A percentile compares a stretch with the other conserved stretches of the same genome.
phyloP scores from a whole-genome alignment of 208 protist genomes.

The Porcisia deanei region DNA sequence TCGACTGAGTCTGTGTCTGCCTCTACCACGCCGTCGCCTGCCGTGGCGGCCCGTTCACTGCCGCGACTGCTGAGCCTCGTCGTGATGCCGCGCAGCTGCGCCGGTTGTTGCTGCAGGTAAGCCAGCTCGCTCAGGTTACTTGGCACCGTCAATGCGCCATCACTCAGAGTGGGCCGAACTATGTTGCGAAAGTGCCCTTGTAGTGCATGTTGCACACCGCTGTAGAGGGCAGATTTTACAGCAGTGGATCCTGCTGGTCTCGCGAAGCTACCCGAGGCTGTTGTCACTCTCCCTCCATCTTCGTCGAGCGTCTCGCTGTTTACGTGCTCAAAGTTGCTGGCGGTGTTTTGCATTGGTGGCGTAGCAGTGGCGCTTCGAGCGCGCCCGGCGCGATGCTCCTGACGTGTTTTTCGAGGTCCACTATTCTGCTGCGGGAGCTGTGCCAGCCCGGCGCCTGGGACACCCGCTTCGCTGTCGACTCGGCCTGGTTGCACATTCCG shows the following conservation, averaged over 20 bases:
- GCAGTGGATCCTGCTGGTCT: neutral
- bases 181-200: slow-evolving; percentile 34
- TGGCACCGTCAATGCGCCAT: neutral
- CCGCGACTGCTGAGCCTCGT: slow-evolving; percentile 2
- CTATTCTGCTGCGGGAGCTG: slow-evolving; percentile 1
- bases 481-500: neutral
- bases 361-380: neutral
- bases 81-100: slow-evolving; percentile 1
- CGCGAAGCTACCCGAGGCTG: neutral
- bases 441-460: neutral
- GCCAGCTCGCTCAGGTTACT: slow-evolving; percentile 8
- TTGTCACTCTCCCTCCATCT: neutral
- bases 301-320: neutral
- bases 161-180: slow-evolving; percentile 22
- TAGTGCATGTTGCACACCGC: slow-evolving; percentile 27
- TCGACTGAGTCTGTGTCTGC: neutral
- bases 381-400: neutral
- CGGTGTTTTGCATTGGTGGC: neutral
- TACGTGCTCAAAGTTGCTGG: neutral
- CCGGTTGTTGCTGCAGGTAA: slow-evolving; percentile 3
- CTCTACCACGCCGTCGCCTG: neutral
- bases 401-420: neutral
- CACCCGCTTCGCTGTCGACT: no score
- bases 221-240: slow-evolving; percentile 22
- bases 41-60: slow-evolving; percentile 1